Evolutionary conservation across 305 asterid genomes (phyloP), one percentile per base, ranked within the genome.

Genomic region (Euphrasia arctica): DNA sequence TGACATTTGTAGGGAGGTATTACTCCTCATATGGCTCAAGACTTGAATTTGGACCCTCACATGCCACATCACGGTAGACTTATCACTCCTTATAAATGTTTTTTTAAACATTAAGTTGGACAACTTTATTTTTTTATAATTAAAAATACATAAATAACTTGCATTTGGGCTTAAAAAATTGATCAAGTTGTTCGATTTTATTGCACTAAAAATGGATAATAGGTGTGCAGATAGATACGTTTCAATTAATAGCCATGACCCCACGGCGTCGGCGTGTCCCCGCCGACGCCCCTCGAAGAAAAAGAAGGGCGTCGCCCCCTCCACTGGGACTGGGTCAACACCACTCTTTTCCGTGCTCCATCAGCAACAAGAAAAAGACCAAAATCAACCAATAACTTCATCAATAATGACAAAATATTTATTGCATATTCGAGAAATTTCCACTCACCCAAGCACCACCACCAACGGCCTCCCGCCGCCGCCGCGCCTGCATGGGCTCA

Each of bases 401-500:
- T 7, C 57, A 51, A 51, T 28, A 62, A 63, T 63, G 48, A 63
- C 36, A 25, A 45, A 61, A 11, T 4, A 7, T 50, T 22, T 4
- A 7, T 50, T 32, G 51, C 51, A 45, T 28, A 8, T 18, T 47
- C 55, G 3, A 47, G 22, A 49, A 56, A 56, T 4, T 31, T 1
- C 39, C 54, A 29, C 34, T 43, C 57, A 12, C 62, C 34, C 27
- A 58, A 25, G 27, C 27, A 59, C 1, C 47, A 52, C 66, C 58
- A 48, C 58, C 69, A 13, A 43, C n/a, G 11, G 31, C 58, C 65
- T 18, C 9, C 51, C 60, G 11, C 69, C 61, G 3, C 63, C 34
- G 62, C 49, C 43, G 63, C 51, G 10, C 45, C 66, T 58, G 73
- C 39, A 70, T 76, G 84, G 81, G 51, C 60, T 55, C 60, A 54